Percentiles rank a stretch among this genome's conserved stretches.
Conservation (phyloP, 2,329 filamentous ascomycete genomes). For the Colletotrichum lini region DNA sequence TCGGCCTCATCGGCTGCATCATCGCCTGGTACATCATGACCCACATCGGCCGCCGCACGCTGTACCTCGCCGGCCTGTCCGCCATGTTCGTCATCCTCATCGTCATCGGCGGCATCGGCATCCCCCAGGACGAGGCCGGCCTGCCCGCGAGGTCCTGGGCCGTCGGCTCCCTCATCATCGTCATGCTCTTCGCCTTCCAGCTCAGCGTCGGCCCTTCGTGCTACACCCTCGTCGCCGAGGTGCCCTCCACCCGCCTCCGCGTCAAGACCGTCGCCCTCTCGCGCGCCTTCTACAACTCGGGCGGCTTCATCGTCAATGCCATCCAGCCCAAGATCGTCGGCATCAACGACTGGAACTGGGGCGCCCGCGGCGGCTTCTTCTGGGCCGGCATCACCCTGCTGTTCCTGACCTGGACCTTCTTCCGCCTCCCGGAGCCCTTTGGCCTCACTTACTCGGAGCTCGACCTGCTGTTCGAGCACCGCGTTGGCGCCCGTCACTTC, state of each 20-base stretch:
- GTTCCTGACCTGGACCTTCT: slow-evolving; percentile 50
- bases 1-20: slow-evolving; percentile 59
- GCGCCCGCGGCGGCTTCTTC: slow-evolving; percentile 49
- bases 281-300: slow-evolving; percentile 57
- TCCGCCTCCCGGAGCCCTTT: slow-evolving; percentile 51
- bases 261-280: slow-evolving; percentile 63
- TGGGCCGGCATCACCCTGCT: slow-evolving; percentile 49
- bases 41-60: slow-evolving; percentile 55
- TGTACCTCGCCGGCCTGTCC: slow-evolving; percentile 56
- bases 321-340: slow-evolving; percentile 41
- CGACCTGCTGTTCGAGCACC: slow-evolving; percentile 47
- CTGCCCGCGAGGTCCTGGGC: slow-evolving; percentile 58
- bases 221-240: slow-evolving; percentile 62
- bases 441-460: slow-evolving; percentile 45
- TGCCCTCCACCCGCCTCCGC: slow-evolving; percentile 61
- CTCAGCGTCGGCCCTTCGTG: slow-evolving; percentile 55
- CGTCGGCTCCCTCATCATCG: slow-evolving; percentile 56
- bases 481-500: slow-evolving; percentile 42
- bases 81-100: slow-evolving; percentile 57
- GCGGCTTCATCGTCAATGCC: slow-evolving; percentile 56
- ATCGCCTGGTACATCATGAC: slow-evolving; percentile 58
- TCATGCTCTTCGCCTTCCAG: slow-evolving; percentile 61
- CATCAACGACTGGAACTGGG: slow-evolving; percentile 48
- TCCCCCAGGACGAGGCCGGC: slow-evolving; percentile 47
- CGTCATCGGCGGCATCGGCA: slow-evolving; percentile 52